Conservation (phyloP, 768 basidiomycete species). For the Dacryopinax spathularia region DNA sequence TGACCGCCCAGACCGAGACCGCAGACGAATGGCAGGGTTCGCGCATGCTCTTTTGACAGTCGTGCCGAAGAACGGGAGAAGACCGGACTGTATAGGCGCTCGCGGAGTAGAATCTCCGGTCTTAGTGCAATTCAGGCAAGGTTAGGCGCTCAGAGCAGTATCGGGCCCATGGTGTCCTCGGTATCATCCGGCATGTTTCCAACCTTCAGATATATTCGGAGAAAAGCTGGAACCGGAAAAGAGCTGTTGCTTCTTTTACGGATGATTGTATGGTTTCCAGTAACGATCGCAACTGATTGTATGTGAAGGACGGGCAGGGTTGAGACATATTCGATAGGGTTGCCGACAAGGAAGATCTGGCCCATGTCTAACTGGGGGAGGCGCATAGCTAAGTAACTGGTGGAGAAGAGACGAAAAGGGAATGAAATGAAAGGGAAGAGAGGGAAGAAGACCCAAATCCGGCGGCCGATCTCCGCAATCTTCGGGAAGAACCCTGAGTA, state of each 20-base stretch:
- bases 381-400: neutral
- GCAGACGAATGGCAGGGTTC: neutral
- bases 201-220: too few species aligned
- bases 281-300: neutral
- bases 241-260: neutral
- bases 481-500: neutral
- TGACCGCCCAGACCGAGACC: neutral
- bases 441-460: neutral
- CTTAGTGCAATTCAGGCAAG: neutral
- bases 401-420: neutral
- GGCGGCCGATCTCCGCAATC: constrained; percentile 2
- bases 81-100: neutral
- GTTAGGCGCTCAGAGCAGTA: neutral
- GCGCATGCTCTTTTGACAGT: neutral
- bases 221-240: neutral
- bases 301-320: neutral
- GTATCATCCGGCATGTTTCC: neutral
- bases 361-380: neutral
- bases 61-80: neutral
- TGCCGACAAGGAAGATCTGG: neutral
- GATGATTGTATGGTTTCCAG: neutral
- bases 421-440: neutral
- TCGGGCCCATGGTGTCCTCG: neutral
- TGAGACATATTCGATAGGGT: neutral
- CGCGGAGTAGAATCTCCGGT: neutral